These are phyloP conservation scores for Hyphopichia fennica DNA, from an alignment of 1,139 yeast genomes.

Conservation along the genomic window DNA sequence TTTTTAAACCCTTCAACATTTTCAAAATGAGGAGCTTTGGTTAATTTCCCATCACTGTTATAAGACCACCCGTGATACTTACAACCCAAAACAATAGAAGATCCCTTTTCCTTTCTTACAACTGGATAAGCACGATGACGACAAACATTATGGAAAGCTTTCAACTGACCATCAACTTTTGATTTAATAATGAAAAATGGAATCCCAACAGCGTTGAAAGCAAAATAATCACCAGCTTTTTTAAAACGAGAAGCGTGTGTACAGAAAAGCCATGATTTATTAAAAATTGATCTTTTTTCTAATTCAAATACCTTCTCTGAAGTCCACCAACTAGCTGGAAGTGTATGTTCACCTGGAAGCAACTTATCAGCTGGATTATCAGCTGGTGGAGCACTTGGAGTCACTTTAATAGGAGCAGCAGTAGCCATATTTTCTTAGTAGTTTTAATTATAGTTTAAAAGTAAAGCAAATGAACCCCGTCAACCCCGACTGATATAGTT, in stretches of 20 bases:
- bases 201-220: constrained; percentile 51
- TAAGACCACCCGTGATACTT: constrained; percentile 69
- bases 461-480: too few species aligned
- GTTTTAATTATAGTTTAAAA: too few species aligned
- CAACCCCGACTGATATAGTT: too few species aligned
- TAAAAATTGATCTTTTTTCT: constrained; percentile 57
- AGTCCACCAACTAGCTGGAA: constrained; percentile 69
- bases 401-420: constrained; percentile 8
- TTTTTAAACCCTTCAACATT: constrained; percentile 57
- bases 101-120: constrained; percentile 57
- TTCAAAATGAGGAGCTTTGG: constrained; percentile 63
- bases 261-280: constrained; percentile 56
- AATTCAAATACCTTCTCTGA: constrained; percentile 56
- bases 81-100: constrained; percentile 56
- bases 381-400: constrained; percentile 28
- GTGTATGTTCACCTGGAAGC: constrained; percentile 54
- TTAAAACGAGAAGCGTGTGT: constrained; percentile 50
- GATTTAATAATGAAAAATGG: constrained; percentile 57
- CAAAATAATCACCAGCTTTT: constrained; percentile 57
- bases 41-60: constrained; percentile 55
- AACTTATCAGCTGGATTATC: constrained; percentile 18
- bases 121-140: constrained; percentile 67
- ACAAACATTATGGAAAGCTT: constrained; percentile 64
- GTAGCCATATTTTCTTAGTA: too few species aligned
- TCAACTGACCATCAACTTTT: constrained; percentile 47